Evolutionary conservation across 768 basidiomycete species (phyloP).

Genomic region (Trametes elegans): DNA sequence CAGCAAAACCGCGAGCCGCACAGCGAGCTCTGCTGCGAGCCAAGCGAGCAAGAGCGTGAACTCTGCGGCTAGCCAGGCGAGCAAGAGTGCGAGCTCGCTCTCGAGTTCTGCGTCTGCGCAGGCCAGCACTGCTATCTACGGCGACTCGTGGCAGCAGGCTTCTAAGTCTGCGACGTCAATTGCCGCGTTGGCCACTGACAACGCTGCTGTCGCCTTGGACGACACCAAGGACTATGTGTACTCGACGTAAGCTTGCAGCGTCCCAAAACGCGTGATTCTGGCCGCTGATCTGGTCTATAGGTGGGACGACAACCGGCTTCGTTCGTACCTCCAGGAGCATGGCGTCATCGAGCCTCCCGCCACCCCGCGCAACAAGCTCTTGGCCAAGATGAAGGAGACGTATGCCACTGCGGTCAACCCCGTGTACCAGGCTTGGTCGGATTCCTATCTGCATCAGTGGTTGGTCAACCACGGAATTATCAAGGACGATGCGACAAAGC

Average conservation of each 20-base stretch:
- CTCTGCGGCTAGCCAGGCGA: slow-evolving; percentile 30
- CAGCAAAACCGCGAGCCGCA: slow-evolving; percentile 32
- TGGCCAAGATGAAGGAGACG: slow-evolving; percentile 63
- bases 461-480: slow-evolving; percentile 76
- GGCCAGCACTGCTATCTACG: slow-evolving; percentile 36
- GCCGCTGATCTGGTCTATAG: too few species aligned
- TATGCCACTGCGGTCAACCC: slow-evolving; percentile 64
- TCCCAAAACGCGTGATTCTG: background rate
- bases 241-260: slow-evolving; percentile 48
- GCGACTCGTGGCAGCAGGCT: slow-evolving; percentile 40
- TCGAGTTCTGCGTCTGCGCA: slow-evolving; percentile 24
- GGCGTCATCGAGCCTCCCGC: slow-evolving; percentile 67
- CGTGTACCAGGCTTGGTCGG: slow-evolving; percentile 84
- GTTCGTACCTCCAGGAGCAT: slow-evolving; percentile 71
- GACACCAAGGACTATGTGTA: slow-evolving; percentile 85
- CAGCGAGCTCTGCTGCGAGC: background rate
- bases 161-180: slow-evolving; percentile 32
- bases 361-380: slow-evolving; percentile 59
- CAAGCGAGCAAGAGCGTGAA: slow-evolving; percentile 43
- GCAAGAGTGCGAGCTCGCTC: slow-evolving; percentile 48
- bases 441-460: slow-evolving; percentile 84
- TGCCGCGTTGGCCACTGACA: slow-evolving; percentile 52
- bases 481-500: slow-evolving; percentile 57
- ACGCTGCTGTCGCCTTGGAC: slow-evolving; percentile 53
- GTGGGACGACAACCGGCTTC: slow-evolving; percentile 76